Percentiles rank a stretch among this genome's conserved stretches.
phyloP scores from a whole-genome alignment of 768 basidiomycete species.

The Polyporus arcularius region DNA sequence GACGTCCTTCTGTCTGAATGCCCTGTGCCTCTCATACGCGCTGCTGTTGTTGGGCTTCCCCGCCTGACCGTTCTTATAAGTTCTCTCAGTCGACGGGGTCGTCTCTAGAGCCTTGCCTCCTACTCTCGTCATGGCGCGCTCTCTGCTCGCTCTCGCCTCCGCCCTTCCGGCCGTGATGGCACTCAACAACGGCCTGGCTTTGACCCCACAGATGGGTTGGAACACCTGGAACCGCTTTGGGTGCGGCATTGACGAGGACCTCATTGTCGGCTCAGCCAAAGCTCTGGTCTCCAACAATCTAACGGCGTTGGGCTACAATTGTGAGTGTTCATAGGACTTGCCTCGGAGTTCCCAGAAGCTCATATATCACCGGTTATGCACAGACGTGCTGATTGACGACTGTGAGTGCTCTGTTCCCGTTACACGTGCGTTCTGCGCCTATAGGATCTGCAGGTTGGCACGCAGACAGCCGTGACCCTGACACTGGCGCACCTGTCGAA shows the following conservation, averaged over 20 bases:
- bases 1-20: background rate
- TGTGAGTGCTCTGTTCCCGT: slow-evolving; percentile 26
- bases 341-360: too few species aligned
- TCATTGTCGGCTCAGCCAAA: slow-evolving; percentile 36
- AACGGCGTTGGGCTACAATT: slow-evolving; percentile 38
- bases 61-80: background rate
- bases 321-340: slow-evolving; percentile 26
- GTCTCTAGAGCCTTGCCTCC: background rate
- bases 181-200: slow-evolving; percentile 33
- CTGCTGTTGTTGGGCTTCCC: background rate
- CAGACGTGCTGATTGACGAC: slow-evolving; percentile 41
- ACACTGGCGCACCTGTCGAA: slow-evolving; percentile 32
- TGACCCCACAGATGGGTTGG: slow-evolving; percentile 41
- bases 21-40: background rate
- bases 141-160: slow-evolving; percentile 10
- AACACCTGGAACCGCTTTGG: slow-evolving; percentile 42
- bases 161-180: slow-evolving; percentile 15
- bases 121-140: slow-evolving; percentile 5
- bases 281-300: slow-evolving; percentile 35
- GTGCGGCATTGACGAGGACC: slow-evolving; percentile 38
- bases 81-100: background rate
- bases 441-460: slow-evolving; percentile 31
- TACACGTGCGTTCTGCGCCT: too few species aligned
- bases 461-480: slow-evolving; percentile 29
- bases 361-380: background rate